Percentiles rank a stretch among this genome's conserved stretches.
These are phyloP conservation scores for Madurella mycetomatis DNA, from an alignment of 2,329 filamentous ascomycete genomes.

Conservation along the genomic window DNA sequence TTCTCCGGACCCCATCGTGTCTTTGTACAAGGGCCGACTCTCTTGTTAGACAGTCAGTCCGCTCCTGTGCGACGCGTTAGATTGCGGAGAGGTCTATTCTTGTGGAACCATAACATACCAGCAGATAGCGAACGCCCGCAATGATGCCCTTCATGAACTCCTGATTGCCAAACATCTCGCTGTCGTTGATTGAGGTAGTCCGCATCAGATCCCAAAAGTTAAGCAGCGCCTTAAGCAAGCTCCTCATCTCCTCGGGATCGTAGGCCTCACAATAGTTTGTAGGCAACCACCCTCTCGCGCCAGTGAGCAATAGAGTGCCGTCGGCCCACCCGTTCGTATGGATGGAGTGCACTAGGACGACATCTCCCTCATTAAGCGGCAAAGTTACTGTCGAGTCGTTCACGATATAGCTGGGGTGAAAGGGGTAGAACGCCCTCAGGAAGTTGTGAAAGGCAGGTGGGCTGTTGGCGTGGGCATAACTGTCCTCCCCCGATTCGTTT, in stretches of 20 bases:
- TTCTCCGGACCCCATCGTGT: conserved; percentile 70
- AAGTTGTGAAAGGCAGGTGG: conserved; percentile 85
- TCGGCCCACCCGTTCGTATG: conserved; percentile 99
- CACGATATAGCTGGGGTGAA: conserved; percentile 72
- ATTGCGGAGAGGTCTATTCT: background rate
- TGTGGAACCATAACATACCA: conserved; percentile 57
- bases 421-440: conserved; percentile 88
- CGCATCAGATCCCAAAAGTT: conserved; percentile 90
- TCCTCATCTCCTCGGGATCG: conserved; percentile 81
- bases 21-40: conserved; percentile 71
- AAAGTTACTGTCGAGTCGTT: conserved; percentile 85
- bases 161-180: conserved; percentile 79
- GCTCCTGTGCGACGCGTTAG: conserved; percentile 57
- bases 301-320: conserved; percentile 80
- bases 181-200: conserved; percentile 69
- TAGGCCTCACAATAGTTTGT: conserved; percentile 98
- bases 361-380: conserved; percentile 82
- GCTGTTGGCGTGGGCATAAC: conserved; percentile 37
- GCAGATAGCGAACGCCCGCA: conserved; percentile 81
- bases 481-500: conserved; percentile 60
- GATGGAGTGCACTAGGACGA: conserved; percentile 91
- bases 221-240: conserved; percentile 76
- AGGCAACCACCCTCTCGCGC: conserved; percentile 88
- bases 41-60: conserved; percentile 78
- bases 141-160: conserved; percentile 94